A percentile compares a stretch with the other conserved stretches of the same genome.
Conservation (phyloP, 805 yeast genomes). For the Helenozyma rhizophorensis region DNA sequence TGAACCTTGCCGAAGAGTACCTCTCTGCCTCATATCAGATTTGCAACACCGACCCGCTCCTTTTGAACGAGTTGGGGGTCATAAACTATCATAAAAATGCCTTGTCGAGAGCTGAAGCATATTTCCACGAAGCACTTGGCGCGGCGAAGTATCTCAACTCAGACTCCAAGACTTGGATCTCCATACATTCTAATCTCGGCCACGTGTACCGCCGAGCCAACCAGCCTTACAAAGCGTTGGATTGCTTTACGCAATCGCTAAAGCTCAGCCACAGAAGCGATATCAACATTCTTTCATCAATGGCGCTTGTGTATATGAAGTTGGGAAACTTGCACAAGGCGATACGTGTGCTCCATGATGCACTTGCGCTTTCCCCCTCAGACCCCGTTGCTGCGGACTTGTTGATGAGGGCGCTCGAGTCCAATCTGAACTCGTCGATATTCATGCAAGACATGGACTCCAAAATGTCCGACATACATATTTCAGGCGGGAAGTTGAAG, state of each 20-base stretch:
- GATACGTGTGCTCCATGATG: slow-evolving; percentile 72
- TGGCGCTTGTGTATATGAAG: slow-evolving; percentile 79
- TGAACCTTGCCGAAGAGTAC: slow-evolving; percentile 82
- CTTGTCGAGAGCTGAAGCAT: slow-evolving; percentile 62
- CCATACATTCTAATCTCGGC: slow-evolving; percentile 82
- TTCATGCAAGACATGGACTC: slow-evolving; percentile 12
- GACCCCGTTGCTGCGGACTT: slow-evolving; percentile 85
- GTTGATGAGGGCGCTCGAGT: slow-evolving; percentile 71
- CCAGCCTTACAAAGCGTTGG: slow-evolving; percentile 60
- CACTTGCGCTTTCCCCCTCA: slow-evolving; percentile 70
- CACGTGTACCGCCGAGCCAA: slow-evolving; percentile 77
- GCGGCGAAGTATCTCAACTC: slow-evolving; percentile 67
- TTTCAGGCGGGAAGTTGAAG: slow-evolving; percentile 1
- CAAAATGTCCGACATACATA: slow-evolving; percentile 7
- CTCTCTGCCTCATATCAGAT: slow-evolving; percentile 67
- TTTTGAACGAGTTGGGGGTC: slow-evolving; percentile 91
- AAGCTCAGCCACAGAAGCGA: slow-evolving; percentile 67
- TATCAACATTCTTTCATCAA: slow-evolving; percentile 68
- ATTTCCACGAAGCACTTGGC: slow-evolving; percentile 63
- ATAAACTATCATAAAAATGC: slow-evolving; percentile 76
- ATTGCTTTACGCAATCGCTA: slow-evolving; percentile 72
- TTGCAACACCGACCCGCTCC: slow-evolving; percentile 80
- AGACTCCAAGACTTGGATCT: slow-evolving; percentile 78
- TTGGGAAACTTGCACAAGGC: slow-evolving; percentile 62
- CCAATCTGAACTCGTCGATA: slow-evolving; percentile 32